Evolutionary conservation across 2,329 filamentous ascomycete genomes (phyloP), one percentile per base, ranked within the genome.

Genomic region (Colletotrichum filicis): DNA sequence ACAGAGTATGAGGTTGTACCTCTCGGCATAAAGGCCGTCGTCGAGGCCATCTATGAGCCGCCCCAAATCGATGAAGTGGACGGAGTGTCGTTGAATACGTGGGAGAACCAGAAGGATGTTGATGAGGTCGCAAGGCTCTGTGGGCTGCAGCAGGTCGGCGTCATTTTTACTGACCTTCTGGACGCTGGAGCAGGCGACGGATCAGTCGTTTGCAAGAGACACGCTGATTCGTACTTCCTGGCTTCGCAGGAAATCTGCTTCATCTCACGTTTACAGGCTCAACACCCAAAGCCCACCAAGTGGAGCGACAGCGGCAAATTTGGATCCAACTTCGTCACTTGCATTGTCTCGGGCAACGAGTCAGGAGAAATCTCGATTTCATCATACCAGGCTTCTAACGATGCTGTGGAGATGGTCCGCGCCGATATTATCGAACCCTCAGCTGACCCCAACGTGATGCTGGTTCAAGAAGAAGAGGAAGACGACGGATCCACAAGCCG

Each of bases 271-370:
- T 88, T 97, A 74, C 97, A 99, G 83, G 94, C 95, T 8, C 92
- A 94, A 79, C 91, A 98, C 77, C 95, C 96, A 1, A 96, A 97
- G 78, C 87, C 95, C 22, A 97, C 94, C 9, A 98, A 98, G 82
- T 99, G 97, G 96, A 98, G 96, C 81, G 95, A 98, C 79, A 97
- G 94, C 3, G 97, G 96, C 58, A 90, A 90, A 68, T 99, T 98
- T 79, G 97, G 97, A 22, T 98, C 96, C 61, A 97, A 97, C 80
- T 98, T 98, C 81, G 95, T 99, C 60, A 98, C 97, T 0, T 99
- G 97, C 82, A 92, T 99, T 56, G 89, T 99, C 74, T 96, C 94
- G n/a, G 96, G 96, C 59, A 96, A 98, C 78, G 94, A 97, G 75
- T 87, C 94, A 61, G 95, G 95, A 68, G 92, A 95, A 75, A 98